These are phyloP conservation scores for Cytospora paraplurivora DNA, from an alignment of 2,329 filamentous ascomycete genomes.

Conservation along the genomic window DNA sequence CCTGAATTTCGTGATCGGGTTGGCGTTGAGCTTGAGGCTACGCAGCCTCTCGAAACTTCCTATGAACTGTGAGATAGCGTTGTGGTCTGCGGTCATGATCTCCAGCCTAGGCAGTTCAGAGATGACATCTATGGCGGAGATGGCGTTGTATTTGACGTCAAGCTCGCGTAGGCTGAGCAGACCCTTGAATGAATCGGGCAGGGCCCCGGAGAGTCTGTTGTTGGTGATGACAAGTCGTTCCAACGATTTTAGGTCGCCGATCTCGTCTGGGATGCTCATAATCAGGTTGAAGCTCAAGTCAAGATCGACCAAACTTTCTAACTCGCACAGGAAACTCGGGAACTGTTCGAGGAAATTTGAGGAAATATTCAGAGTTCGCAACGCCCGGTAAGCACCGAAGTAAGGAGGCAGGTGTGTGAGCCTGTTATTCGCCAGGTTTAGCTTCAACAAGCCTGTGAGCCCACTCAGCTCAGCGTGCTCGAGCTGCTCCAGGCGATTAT, in stretches of 20 bases:
- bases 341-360: conserved; percentile 90
- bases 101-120: conserved; percentile 84
- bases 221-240: conserved; percentile 96
- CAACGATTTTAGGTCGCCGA: conserved; percentile 76
- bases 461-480: conserved; percentile 81
- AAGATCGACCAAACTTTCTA: conserved; percentile 84
- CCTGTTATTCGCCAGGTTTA: conserved; percentile 93
- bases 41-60: conserved; percentile 85
- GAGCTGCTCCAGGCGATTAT: conserved; percentile 86
- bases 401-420: conserved; percentile 77
- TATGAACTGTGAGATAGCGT: conserved; percentile 85
- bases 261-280: conserved; percentile 70
- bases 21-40: conserved; percentile 87
- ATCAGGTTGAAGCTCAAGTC: conserved; percentile 98
- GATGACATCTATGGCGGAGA: conserved; percentile 86
- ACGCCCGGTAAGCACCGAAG: conserved; percentile 76
- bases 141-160: conserved; percentile 90
- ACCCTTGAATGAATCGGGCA: conserved; percentile 73
- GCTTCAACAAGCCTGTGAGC: conserved; percentile 75
- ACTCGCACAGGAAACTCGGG: conserved; percentile 79
- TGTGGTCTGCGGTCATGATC: conserved; percentile 87
- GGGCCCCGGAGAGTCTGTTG: conserved; percentile 77
- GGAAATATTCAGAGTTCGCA: conserved; percentile 86
- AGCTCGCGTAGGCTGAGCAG: conserved; percentile 82
- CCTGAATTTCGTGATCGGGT: conserved; percentile 92